phyloP scores from a whole-genome alignment of 1,284 basidiomycete species.

The Pseudomicrostroma phylloplanum region DNA sequence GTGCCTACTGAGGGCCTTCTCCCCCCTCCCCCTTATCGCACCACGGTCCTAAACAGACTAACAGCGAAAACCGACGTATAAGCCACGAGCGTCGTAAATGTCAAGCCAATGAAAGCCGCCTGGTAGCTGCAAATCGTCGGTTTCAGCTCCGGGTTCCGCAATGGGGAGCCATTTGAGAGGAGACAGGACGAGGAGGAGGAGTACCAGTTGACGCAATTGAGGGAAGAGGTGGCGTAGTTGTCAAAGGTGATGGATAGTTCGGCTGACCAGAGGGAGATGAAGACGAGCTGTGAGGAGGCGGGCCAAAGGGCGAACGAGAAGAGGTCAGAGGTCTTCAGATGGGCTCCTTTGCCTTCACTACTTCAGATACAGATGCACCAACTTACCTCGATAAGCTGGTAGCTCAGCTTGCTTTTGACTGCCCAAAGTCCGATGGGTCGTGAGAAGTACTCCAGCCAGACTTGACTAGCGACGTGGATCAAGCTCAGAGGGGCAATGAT shows the following conservation, averaged over 20 bases:
- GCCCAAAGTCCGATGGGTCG: constrained; percentile 80
- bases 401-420: constrained; percentile 43
- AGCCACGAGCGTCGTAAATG: constrained; percentile 54
- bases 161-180: neutral
- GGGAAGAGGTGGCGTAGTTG: constrained; percentile 79
- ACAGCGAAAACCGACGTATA: constrained; percentile 44
- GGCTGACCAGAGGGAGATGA: constrained; percentile 87
- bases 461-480: constrained; percentile 65
- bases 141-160: constrained; percentile 38
- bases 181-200: neutral
- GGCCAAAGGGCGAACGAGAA: constrained; percentile 1
- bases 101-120: constrained; percentile 52
- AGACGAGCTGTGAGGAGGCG: constrained; percentile 59
- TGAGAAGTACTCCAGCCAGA: constrained; percentile 70
- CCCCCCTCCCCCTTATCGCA: neutral
- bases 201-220: constrained; percentile 65
- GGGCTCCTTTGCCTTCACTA: neutral
- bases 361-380: neutral
- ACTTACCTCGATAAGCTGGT: constrained; percentile 33
- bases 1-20: neutral
- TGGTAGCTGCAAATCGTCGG: constrained; percentile 59
- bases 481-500: constrained; percentile 78
- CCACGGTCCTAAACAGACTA: constrained; percentile 10
- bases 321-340: neutral
- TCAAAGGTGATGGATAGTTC: constrained; percentile 78